phyloP scores from a whole-genome alignment of 345 rosid genomes.

The Brassica carinata region DNA sequence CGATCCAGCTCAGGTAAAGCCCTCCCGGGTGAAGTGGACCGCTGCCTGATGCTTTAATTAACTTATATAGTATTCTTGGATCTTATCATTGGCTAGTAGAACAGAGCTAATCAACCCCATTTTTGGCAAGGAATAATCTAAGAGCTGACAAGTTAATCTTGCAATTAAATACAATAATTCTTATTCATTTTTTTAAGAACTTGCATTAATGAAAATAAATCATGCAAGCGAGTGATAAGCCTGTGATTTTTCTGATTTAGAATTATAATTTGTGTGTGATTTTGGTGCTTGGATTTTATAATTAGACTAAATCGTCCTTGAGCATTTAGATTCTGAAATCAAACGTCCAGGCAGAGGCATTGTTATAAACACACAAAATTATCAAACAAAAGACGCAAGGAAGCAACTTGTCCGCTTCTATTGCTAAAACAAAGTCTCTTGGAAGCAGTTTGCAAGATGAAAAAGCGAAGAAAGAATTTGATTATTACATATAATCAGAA shows the following conservation, averaged over 20 bases:
- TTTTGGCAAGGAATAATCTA: not conserved
- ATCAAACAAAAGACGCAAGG: conserved; percentile 20
- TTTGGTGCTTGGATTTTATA: no score
- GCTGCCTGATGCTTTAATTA: not conserved
- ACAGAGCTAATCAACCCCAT: not conserved
- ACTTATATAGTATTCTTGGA: not conserved
- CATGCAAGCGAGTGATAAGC: not conserved
- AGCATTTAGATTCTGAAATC: not conserved
- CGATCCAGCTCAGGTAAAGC: no score
- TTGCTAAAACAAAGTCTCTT: not conserved
- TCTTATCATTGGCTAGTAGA: not conserved
- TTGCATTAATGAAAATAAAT: conserved; percentile 11
- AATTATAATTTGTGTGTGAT: no score
- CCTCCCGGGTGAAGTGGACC: no score
- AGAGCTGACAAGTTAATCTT: not conserved
- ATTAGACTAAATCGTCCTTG: not conserved
- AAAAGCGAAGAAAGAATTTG: conserved; percentile 23
- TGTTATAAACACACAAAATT: not conserved
- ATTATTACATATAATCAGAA: not conserved
- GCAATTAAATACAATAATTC: not conserved
- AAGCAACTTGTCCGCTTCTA: not conserved
- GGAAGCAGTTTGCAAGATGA: not conserved
- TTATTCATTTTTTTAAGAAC: not conserved
- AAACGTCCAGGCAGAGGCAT: not conserved
- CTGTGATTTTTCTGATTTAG: not conserved